Evolutionary conservation across 1,284 basidiomycete genomes (phyloP).

Genomic region (Cryptococcus sp.): DNA sequence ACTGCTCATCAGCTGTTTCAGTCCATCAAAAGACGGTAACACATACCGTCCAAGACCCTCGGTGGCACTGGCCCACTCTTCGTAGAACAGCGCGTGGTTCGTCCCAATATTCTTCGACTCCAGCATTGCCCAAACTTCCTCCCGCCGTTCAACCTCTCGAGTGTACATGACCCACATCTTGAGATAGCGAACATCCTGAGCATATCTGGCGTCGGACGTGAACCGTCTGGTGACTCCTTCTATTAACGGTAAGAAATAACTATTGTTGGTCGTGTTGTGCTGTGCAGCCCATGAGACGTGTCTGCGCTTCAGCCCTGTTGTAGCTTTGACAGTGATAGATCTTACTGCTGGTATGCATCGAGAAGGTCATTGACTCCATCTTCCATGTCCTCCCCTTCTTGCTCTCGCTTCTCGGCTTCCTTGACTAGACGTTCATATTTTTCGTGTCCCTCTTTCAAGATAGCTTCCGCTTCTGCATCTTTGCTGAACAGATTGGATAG

Average conservation of each 20-base stretch:
- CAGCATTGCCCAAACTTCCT: constrained; percentile 71
- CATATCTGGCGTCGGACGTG: constrained; percentile 71
- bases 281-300: constrained; percentile 49
- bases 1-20: constrained; percentile 48
- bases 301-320: constrained; percentile 23
- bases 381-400: constrained; percentile 56
- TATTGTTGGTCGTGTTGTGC: constrained; percentile 59
- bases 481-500: constrained; percentile 51
- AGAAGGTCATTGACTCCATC: constrained; percentile 49
- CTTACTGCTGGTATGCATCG: constrained; percentile 50
- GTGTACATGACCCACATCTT: constrained; percentile 83
- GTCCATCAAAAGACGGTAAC: background rate
- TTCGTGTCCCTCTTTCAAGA: constrained; percentile 48
- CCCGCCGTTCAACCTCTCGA: constrained; percentile 54
- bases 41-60: constrained; percentile 70
- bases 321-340: background rate
- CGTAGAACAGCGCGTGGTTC: constrained; percentile 71
- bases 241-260: constrained; percentile 66
- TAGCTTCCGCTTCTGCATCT: constrained; percentile 44
- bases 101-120: constrained; percentile 74
- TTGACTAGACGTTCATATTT: constrained; percentile 44
- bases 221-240: constrained; percentile 74
- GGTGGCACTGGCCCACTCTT: constrained; percentile 73
- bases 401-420: constrained; percentile 44
- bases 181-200: constrained; percentile 80